Evolutionary conservation across 208 protist species (phyloP), one percentile per base, ranked within the genome.

Genomic region (Leptomonas pyrrhocoris): DNA sequence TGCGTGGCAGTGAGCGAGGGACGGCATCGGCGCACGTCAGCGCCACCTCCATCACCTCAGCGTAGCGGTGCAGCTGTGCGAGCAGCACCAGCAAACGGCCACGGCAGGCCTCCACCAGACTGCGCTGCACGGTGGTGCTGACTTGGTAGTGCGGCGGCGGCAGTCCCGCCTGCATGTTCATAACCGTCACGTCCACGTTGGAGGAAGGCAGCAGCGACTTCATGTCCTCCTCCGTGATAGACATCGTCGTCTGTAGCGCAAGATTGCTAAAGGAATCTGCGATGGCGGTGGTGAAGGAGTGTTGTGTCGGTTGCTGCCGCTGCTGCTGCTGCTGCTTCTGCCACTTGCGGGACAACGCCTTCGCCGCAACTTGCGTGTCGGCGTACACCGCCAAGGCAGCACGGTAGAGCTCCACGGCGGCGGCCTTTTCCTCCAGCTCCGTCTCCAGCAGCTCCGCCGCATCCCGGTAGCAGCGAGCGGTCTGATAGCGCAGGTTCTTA

Each of bases 401-500:
- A 16, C 56, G 80, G 71, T 90, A 92, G 54, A 74, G 46, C 40
- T 77, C 69, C 54, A 94, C 79, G 19, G 89, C 89, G 25, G 53
- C 46, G 23, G 40, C 72, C 15, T 73, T 74, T 7, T 86, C 73
- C 1, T 61, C 68, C 43, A 94, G 56, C 34, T 71, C 30, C 31
- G 58, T 68, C 36, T 94, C 89, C 23, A 86, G 48, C 6, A 94
- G 30, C 46, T 85, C 73, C 0, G 85, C 89, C 16, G 82, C 77
- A 8, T 93, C 85, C 46, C 81, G 87, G 34, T 76, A 69, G 64
- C 89, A 94, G n/a, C 83, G 80, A 0, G 89, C 89, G 0, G 89
- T 77, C 68, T 94, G 89, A 50, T 84, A 81, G 21, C 53, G 66
- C 45, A 88, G 75, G 3, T 83, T 66, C 27, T 27, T 64, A 25